Evolutionary conservation across 2,329 filamentous ascomycete genomes (phyloP).

Genomic region (Phaeomoniella chlamydospora): DNA sequence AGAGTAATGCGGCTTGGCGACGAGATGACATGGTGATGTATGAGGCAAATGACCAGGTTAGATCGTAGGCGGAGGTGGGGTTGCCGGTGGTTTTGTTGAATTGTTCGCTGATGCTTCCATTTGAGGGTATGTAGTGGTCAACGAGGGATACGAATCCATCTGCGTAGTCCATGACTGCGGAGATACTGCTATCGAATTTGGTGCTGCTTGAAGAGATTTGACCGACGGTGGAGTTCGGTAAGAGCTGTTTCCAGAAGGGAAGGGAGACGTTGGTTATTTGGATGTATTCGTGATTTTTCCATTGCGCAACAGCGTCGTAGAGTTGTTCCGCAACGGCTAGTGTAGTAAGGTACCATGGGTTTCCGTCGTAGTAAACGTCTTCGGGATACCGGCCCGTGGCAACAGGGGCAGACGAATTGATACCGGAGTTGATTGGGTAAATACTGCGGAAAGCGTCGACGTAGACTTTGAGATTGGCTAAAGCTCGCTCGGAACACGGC

Average conservation of each 20-base stretch:
- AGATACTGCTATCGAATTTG: constrained; percentile 28
- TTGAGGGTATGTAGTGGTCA: constrained; percentile 33
- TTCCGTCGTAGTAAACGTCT: constrained; percentile 61
- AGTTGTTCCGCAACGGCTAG: constrained; percentile 65
- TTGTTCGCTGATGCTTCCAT: constrained; percentile 38
- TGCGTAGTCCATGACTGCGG: constrained; percentile 47
- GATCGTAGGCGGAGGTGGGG: constrained; percentile 21
- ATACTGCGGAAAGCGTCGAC: constrained; percentile 61
- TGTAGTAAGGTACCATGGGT: constrained; percentile 67
- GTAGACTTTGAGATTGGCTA: constrained; percentile 62
- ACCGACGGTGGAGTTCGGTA: constrained; percentile 41
- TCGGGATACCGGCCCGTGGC: constrained; percentile 55
- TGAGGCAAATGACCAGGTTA: constrained; percentile 31
- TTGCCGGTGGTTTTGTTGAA: constrained; percentile 19
- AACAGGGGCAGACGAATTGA: constrained; percentile 42
- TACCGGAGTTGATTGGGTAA: constrained; percentile 56
- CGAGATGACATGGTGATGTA: constrained; percentile 17
- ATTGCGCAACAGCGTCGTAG: constrained; percentile 60
- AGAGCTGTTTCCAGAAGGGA: constrained; percentile 56
- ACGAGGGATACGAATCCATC: constrained; percentile 35
- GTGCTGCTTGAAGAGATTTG: constrained; percentile 46
- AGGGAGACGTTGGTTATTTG: constrained; percentile 51
- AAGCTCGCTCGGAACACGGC: constrained; percentile 52
- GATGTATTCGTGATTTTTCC: constrained; percentile 50
- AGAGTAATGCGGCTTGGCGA: background rate